These are phyloP conservation scores for Phoenix roebelenii DNA, from an alignment of 176 grass and related monocot species.

Conservation along the genomic window DNA sequence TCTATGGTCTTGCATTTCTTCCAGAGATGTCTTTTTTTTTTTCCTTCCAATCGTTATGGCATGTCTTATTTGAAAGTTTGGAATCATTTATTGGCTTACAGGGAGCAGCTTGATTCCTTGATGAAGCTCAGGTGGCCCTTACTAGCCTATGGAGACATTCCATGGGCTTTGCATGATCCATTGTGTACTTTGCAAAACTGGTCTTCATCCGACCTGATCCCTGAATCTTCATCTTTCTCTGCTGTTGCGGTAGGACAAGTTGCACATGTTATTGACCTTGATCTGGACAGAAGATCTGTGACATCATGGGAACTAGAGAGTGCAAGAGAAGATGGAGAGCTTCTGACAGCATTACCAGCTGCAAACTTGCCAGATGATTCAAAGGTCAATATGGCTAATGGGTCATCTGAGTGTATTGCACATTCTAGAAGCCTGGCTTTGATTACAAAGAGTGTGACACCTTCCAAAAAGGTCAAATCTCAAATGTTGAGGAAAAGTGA, in stretches of 20 bases:
- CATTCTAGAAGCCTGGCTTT: constrained; percentile 79
- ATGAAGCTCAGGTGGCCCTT: constrained; percentile 88
- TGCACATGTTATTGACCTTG: constrained; percentile 48
- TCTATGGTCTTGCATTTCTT: constrained; percentile 6
- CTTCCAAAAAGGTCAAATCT: constrained; percentile 49
- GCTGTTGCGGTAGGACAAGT: constrained; percentile 29
- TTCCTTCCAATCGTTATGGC: constrained; percentile 21
- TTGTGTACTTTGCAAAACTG: constrained; percentile 73
- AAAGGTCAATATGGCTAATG: constrained; percentile 15
- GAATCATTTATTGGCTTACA: constrained; percentile 63
- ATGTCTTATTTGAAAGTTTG: constrained; percentile 30
- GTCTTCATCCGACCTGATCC: constrained; percentile 44
- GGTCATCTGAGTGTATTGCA: constrained; percentile 41
- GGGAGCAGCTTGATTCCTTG: constrained; percentile 82
- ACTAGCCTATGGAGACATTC: constrained; percentile 60
- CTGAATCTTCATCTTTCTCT: constrained; percentile 34
- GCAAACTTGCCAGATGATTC: constrained; percentile 26
- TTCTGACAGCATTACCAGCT: constrained; percentile 30
- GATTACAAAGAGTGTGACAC: constrained; percentile 68
- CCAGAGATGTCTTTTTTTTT: constrained; percentile 7
- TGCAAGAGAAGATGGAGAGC: constrained; percentile 80
- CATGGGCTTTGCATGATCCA: constrained; percentile 63
- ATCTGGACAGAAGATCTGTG: constrained; percentile 61
- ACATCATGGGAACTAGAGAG: constrained; percentile 76
- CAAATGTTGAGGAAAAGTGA: constrained; percentile 47